Conservation (phyloP, 352 stramenopile species). For the Halophytophthora batemanensis region DNA sequence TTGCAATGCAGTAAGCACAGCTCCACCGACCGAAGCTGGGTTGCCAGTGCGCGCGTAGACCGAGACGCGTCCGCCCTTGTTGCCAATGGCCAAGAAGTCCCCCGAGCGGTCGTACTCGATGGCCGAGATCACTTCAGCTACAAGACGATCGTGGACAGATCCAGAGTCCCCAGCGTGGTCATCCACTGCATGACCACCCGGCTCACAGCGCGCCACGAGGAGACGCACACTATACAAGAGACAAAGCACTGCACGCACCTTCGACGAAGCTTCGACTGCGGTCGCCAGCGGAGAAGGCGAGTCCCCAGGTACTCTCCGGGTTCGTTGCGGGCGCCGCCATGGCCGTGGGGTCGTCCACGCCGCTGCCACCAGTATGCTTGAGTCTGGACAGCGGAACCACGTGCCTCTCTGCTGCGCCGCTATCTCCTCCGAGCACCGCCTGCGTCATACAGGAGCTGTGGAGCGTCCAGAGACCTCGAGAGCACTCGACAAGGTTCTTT, state of each 20-base stretch:
- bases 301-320: conserved; percentile 41
- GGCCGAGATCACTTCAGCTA: conserved; percentile 93
- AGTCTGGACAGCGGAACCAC: conserved; percentile 9
- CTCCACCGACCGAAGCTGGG: conserved; percentile 16
- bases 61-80: conserved; percentile 91
- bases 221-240: neutral
- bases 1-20: too few species aligned
- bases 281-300: conserved; percentile 50
- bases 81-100: conserved; percentile 91
- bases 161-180: neutral
- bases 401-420: conserved; percentile 12
- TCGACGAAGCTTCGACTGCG: conserved; percentile 65
- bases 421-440: conserved; percentile 10
- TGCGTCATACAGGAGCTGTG: conserved; percentile 34
- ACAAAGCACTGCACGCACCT: conserved; percentile 19
- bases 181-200: conserved; percentile 1
- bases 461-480: too few species aligned
- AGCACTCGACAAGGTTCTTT: too few species aligned
- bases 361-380: conserved; percentile 10
- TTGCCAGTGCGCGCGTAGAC: conserved; percentile 81
- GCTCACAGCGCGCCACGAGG: neutral
- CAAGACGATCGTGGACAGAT: conserved; percentile 1
- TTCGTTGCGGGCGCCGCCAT: conserved; percentile 21
- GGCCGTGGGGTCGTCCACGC: neutral
- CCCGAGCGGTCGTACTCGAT: conserved; percentile 93